A percentile compares a stretch with the other conserved stretches of the same genome.
Conservation (phyloP, 495 filamentous ascomycete genomes). For the Penicillium tannophilum region DNA sequence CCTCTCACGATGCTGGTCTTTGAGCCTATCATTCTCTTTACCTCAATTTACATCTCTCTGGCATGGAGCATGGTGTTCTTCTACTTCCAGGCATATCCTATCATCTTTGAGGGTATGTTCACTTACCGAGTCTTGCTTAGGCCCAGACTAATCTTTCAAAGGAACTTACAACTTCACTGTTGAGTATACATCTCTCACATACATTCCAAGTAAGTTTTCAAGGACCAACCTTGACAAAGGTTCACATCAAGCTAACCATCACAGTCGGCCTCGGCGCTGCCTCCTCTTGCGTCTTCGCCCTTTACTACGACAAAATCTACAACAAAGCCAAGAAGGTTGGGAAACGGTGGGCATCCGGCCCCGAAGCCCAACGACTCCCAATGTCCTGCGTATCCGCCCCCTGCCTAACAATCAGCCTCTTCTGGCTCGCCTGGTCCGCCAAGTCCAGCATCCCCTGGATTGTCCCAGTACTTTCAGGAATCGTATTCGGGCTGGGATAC, state of each 20-base stretch:
- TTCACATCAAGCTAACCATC: constrained; percentile 13
- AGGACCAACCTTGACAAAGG: too few species aligned
- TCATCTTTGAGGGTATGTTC: constrained; percentile 57
- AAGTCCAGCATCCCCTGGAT: constrained; percentile 57
- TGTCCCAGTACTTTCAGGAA: constrained; percentile 63
- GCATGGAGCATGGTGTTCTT: constrained; percentile 76
- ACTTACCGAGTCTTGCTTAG: neutral
- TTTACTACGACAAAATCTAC: constrained; percentile 58
- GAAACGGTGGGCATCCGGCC: constrained; percentile 43
- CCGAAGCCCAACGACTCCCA: constrained; percentile 68
- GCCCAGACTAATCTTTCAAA: constrained; percentile 7
- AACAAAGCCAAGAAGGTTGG: constrained; percentile 39
- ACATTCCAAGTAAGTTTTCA: constrained; percentile 39
- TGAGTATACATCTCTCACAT: constrained; percentile 43
- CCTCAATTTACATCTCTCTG: constrained; percentile 67
- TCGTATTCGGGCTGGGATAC: constrained; percentile 72
- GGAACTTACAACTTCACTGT: constrained; percentile 39
- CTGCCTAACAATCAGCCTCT: constrained; percentile 60
- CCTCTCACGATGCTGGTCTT: constrained; percentile 49
- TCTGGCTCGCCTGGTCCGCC: constrained; percentile 76
- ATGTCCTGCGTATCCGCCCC: constrained; percentile 68
- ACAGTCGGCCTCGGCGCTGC: constrained; percentile 41
- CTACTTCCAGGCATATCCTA: constrained; percentile 67
- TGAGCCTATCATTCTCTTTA: constrained; percentile 68
- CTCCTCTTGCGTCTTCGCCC: constrained; percentile 40